Conservation (phyloP, 2,329 filamentous ascomycete genomes). For the Stagonosporopsis rhizophila region DNA sequence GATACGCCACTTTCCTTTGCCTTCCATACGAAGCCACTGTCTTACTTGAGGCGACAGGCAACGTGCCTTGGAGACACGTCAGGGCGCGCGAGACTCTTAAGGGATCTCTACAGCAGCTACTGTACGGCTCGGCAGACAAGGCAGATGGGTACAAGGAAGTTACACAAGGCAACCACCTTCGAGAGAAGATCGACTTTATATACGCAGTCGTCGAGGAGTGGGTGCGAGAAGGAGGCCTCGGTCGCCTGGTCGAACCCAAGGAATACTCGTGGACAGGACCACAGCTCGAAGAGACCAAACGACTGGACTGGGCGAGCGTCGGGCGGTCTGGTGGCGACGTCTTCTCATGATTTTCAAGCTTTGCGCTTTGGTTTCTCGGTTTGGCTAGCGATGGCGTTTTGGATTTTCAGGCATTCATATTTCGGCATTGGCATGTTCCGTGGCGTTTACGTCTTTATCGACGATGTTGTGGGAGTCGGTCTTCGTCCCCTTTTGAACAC, state of each 20-base stretch:
- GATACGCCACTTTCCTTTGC: slow-evolving; percentile 79
- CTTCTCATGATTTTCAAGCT: slow-evolving; percentile 35
- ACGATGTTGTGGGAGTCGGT: slow-evolving; percentile 22
- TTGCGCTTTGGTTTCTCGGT: slow-evolving; percentile 18
- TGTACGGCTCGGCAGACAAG: slow-evolving; percentile 64
- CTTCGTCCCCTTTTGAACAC: slow-evolving; percentile 30
- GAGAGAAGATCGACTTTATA: slow-evolving; percentile 77
- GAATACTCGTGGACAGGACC: slow-evolving; percentile 54
- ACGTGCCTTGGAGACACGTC: slow-evolving; percentile 69
- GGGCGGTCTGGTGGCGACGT: slow-evolving; percentile 57
- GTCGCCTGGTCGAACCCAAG: slow-evolving; percentile 52
- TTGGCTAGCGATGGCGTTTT: slow-evolving; percentile 42
- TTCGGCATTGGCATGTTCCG: slow-evolving; percentile 39
- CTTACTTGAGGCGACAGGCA: slow-evolving; percentile 68
- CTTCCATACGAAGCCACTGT: slow-evolving; percentile 74
- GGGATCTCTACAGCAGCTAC: slow-evolving; percentile 74
- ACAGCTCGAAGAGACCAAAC: slow-evolving; percentile 53
- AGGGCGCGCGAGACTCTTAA: slow-evolving; percentile 74
- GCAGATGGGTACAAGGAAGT: slow-evolving; percentile 61
- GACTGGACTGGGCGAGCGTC: slow-evolving; percentile 58
- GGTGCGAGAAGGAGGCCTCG: slow-evolving; percentile 73
- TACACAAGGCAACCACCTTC: slow-evolving; percentile 73
- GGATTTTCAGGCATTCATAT: slow-evolving; percentile 35
- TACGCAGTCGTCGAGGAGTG: slow-evolving; percentile 73
- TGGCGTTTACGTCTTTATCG: slow-evolving; percentile 33